phyloP scores from a whole-genome alignment of 768 basidiomycete species.

The Paxillus ammoniavirescens region DNA sequence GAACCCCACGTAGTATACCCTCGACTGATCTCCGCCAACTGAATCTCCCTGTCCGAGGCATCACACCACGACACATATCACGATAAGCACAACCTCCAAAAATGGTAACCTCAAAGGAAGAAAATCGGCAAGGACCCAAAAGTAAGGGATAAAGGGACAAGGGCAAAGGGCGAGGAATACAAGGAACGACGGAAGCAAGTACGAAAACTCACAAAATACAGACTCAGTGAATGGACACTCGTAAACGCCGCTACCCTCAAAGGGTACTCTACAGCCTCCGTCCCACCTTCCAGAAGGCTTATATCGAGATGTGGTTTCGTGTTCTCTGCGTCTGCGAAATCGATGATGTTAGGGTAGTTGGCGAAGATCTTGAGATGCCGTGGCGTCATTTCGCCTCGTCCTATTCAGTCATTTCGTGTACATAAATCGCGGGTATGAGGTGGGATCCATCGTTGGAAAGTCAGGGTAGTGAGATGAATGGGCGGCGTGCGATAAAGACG shows the following conservation, averaged over 20 bases:
- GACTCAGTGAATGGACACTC: slow-evolving; percentile 67
- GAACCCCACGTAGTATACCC: slow-evolving; percentile 82
- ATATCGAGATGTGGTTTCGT: slow-evolving; percentile 72
- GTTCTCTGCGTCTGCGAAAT: slow-evolving; percentile 71
- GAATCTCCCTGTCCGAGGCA: slow-evolving; percentile 54
- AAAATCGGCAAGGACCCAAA: background rate
- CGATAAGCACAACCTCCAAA: slow-evolving; percentile 19
- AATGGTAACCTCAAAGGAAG: slow-evolving; percentile 23
- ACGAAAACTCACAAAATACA: slow-evolving; percentile 69
- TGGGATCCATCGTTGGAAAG: slow-evolving; percentile 1
- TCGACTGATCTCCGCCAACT: slow-evolving; percentile 58
- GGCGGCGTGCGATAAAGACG: slow-evolving; percentile 3
- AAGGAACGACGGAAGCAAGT: slow-evolving; percentile 8
- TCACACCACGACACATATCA: background rate
- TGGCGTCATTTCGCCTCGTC: slow-evolving; percentile 76
- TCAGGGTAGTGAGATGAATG: slow-evolving; percentile 3
- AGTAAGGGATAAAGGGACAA: slow-evolving; percentile 1
- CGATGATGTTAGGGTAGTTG: slow-evolving; percentile 72
- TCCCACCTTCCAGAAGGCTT: slow-evolving; percentile 67
- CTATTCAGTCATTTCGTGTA: slow-evolving; percentile 33
- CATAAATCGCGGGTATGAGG: background rate
- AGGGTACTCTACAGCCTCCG: slow-evolving; percentile 72
- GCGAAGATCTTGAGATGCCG: slow-evolving; percentile 73
- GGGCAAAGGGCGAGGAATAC: slow-evolving; percentile 15
- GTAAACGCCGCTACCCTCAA: slow-evolving; percentile 73